phyloP scores from a whole-genome alignment of 208 protist species.

The Acanthamoeba triangularis region DNA sequence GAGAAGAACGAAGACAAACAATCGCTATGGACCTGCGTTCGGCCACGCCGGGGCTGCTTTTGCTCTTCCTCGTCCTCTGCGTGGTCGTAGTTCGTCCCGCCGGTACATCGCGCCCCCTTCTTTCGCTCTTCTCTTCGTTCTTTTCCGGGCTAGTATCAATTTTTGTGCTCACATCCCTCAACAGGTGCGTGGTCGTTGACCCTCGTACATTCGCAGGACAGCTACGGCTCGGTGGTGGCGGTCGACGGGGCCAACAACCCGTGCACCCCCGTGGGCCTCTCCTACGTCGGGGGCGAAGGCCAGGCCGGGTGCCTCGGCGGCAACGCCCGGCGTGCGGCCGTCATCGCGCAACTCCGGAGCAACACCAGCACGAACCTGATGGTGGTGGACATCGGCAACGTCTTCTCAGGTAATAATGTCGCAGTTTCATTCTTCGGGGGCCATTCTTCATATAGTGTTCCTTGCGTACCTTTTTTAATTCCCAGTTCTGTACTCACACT shows the following conservation, averaged over 20 bases:
- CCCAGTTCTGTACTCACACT: too few species aligned
- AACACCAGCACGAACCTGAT: neutral
- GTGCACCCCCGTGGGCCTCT: neutral
- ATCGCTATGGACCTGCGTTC: too few species aligned
- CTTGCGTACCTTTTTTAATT: neutral
- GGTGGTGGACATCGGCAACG: slow-evolving; percentile 34
- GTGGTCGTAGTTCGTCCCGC: too few species aligned
- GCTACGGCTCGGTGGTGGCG: neutral
- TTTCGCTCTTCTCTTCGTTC: too few species aligned
- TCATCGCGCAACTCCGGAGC: neutral
- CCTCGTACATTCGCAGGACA: neutral
- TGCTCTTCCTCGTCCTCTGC: too few species aligned
- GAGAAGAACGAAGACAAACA: too few species aligned
- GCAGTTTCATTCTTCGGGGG: neutral
- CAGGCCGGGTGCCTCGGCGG: neutral
- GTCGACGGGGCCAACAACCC: slow-evolving; percentile 30
- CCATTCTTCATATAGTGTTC: neutral
- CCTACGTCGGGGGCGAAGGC: neutral
- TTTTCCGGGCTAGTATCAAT: too few species aligned
- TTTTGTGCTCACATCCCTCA: too few species aligned
- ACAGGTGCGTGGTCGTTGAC: neutral
- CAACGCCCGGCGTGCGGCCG: neutral
- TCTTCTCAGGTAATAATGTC: neutral
- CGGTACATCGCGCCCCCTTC: too few species aligned
- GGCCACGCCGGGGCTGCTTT: too few species aligned